These are phyloP conservation scores for Polyporus arcularius DNA, from an alignment of 768 basidiomycete genomes.

Conservation along the genomic window DNA sequence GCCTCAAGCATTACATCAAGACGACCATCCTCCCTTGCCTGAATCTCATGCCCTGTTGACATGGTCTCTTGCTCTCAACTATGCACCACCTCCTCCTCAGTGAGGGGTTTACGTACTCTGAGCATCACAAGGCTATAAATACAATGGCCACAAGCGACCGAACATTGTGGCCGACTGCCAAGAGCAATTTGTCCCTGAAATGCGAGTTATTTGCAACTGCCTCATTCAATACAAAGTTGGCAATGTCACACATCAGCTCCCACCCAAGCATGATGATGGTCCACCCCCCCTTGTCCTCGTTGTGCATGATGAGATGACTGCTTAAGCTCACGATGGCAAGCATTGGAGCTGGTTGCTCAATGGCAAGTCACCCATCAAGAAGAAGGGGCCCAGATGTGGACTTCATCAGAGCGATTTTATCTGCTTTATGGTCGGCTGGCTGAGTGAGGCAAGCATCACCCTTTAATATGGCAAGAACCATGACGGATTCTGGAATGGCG, in stretches of 20 bases:
- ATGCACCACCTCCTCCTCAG: constrained; percentile 32
- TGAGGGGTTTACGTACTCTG: constrained; percentile 18
- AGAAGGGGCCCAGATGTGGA: constrained; percentile 41
- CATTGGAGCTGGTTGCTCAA: constrained; percentile 38
- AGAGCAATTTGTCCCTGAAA: constrained; percentile 5
- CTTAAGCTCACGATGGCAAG: constrained; percentile 38
- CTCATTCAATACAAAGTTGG: constrained; percentile 16
- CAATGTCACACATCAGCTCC: constrained; percentile 13
- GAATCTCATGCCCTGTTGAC: constrained; percentile 16
- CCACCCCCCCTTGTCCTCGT: constrained; percentile 21
- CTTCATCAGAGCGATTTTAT: constrained; percentile 41
- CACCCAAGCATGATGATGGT: constrained; percentile 22
- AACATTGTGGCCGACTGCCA: constrained; percentile 22
- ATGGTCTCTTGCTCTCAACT: constrained; percentile 35
- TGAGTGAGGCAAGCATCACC: constrained; percentile 34
- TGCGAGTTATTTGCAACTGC: neutral
- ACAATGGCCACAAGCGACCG: constrained; percentile 24
- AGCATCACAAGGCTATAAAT: constrained; percentile 17
- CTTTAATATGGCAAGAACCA: constrained; percentile 47
- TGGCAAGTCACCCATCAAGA: constrained; percentile 35
- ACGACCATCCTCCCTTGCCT: constrained; percentile 12
- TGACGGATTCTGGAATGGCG: constrained; percentile 40
- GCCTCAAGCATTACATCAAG: constrained; percentile 20
- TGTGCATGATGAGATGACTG: constrained; percentile 42
- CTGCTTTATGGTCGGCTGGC: constrained; percentile 28